Conservation (phyloP, 257 asterid genomes). For the Parsonsia alboflavescens region DNA sequence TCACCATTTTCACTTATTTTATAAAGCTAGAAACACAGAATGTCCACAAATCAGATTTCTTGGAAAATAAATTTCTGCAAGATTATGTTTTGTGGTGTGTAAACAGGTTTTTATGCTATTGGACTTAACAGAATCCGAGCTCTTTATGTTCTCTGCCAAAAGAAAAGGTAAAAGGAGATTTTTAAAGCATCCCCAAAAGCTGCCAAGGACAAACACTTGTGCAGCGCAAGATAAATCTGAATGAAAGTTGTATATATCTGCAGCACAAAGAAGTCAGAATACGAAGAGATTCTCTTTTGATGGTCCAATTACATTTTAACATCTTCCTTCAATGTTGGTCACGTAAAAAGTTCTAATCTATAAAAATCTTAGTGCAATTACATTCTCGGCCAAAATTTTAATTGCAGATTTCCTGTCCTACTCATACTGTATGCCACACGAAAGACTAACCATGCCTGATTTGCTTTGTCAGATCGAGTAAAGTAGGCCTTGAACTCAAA, state of each 20-base stretch:
- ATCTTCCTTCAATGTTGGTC: neutral
- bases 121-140: neutral
- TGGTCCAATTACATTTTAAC: neutral
- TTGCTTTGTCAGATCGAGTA: no score
- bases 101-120: neutral
- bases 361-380: neutral
- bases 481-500: neutral
- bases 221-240: neutral
- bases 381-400: neutral
- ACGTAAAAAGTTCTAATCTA: neutral
- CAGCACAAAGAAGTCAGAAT: neutral
- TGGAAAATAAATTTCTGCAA: neutral
- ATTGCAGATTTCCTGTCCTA: neutral
- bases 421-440: neutral
- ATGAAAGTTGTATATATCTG: neutral
- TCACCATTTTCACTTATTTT: conserved; percentile 29
- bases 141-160: neutral
- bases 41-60: neutral
- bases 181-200: neutral
- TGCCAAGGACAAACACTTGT: neutral
- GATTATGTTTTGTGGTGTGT: neutral
- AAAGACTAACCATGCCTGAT: no score
- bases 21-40: neutral
- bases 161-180: neutral
- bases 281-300: neutral